A percentile compares a stretch with the other conserved stretches of the same genome.
Conservation (phyloP, 768 basidiomycete species). For the Tephrocybe sp. region DNA sequence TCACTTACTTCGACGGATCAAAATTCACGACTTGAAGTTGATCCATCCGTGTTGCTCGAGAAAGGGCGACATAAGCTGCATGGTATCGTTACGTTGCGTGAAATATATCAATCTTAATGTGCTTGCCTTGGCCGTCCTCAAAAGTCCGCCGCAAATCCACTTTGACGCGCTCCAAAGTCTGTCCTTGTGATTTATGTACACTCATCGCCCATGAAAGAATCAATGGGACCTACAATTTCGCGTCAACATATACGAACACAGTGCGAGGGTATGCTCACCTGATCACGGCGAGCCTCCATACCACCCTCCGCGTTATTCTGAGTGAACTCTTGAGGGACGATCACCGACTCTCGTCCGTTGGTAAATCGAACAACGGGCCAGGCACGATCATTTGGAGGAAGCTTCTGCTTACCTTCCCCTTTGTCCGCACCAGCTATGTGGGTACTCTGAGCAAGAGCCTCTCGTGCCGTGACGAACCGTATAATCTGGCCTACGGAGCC, state of each 20-base stretch:
- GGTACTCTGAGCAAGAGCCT: conserved; percentile 38
- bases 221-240: conserved; percentile 54
- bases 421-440: conserved; percentile 38
- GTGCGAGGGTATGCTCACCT: conserved; percentile 35
- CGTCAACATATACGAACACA: not conserved
- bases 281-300: conserved; percentile 58
- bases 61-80: conserved; percentile 72
- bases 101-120: not conserved
- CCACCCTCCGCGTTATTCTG: conserved; percentile 59
- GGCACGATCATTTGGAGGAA: conserved; percentile 12
- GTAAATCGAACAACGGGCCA: conserved; percentile 69
- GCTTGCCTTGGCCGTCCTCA: conserved; percentile 74
- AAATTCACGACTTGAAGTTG: conserved; percentile 68
- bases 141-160: conserved; percentile 77
- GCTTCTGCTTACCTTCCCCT: conserved; percentile 23
- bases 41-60: conserved; percentile 69
- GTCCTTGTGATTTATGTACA: conserved; percentile 90
- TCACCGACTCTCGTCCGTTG: conserved; percentile 44
- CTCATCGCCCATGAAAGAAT: conserved; percentile 89
- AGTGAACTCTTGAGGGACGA: conserved; percentile 60
- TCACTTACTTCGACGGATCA: conserved; percentile 54
- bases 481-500: conserved; percentile 64
- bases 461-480: conserved; percentile 42
- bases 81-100: not conserved
- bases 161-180: conserved; percentile 82